Evolutionary conservation across 2,329 filamentous ascomycete species (phyloP).

Genomic region (Phyllosticta ampelicida): DNA sequence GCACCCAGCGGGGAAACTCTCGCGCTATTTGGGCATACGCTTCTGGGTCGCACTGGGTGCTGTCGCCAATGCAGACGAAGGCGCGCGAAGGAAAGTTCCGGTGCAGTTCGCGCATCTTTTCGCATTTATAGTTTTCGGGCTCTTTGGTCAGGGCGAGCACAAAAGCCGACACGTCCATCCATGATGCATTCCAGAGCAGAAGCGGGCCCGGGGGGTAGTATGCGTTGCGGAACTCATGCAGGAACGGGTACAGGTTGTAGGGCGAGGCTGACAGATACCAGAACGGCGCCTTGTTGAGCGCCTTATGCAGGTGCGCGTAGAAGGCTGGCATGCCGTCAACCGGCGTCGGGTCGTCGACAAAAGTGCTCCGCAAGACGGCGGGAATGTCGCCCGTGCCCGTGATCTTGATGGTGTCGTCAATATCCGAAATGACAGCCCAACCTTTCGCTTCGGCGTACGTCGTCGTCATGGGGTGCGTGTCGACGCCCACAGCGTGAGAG

Average conservation of each 20-base stretch:
- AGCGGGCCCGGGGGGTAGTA: constrained; percentile 70
- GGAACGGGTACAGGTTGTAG: constrained; percentile 86
- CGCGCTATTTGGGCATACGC: constrained; percentile 71
- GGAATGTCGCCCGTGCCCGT: constrained; percentile 71
- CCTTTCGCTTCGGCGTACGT: constrained; percentile 65
- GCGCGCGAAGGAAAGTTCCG: constrained; percentile 67
- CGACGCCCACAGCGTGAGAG: constrained; percentile 21
- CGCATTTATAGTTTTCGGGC: constrained; percentile 77
- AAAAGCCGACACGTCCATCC: constrained; percentile 73
- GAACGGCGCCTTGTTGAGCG: constrained; percentile 56
- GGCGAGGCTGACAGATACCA: constrained; percentile 93
- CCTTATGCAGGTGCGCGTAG: constrained; percentile 54
- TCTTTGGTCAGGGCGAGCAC: constrained; percentile 68
- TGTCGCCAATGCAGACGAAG: constrained; percentile 80
- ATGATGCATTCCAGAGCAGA: constrained; percentile 73
- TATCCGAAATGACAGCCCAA: constrained; percentile 78
- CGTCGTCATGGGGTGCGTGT: constrained; percentile 52
- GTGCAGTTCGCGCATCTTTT: constrained; percentile 67
- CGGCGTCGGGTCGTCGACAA: constrained; percentile 61
- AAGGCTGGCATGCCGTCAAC: constrained; percentile 76
- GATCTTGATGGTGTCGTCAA: constrained; percentile 93
- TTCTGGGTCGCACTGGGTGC: constrained; percentile 84
- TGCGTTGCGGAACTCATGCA: constrained; percentile 59
- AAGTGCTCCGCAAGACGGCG: constrained; percentile 75
- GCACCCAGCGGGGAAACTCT: constrained; percentile 63